Base-by-base conservation (phyloP, 2,329 filamentous ascomycete species). In the Aureobasidium sp. region DNA sequence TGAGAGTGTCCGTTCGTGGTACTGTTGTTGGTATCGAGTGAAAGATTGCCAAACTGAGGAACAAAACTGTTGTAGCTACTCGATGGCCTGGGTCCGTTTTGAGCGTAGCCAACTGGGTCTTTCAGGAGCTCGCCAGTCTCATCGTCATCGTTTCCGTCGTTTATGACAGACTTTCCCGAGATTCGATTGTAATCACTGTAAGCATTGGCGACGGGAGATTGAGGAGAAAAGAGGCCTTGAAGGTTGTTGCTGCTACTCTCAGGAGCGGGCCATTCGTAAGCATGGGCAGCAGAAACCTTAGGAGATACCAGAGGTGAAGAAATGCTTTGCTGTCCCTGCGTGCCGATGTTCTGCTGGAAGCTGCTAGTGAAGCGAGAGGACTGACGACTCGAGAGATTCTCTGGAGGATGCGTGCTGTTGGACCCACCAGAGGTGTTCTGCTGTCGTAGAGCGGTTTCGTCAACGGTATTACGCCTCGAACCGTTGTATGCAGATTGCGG, bases 81-180 rank as follows among this genome's bases (percentile, higher is more conserved):
- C 81, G 76, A 56, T 73, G 74, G 68, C 50, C 74, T 70, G 42
- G 77, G 75, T 11, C 85, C 87, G 68, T 85, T 90, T 68, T 92
- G 87, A 11, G 89, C 90, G 70, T 86, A 91, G 9, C 83, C 86
- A 47, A 89, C 80, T 0, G 88, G 85, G 60, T 91, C 85, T 62
- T 87, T 87, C 49, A 91, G 78, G n/a, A 91, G 78, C 67, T 86
- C 82, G 37, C 81, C 84, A 2, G 88, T 89, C 70, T 90, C 88
- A 54, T 91, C 88, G 65, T 88, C 85, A 31, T 83, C 84, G 17
- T 81, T 81, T 68, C 87, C 84, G 67, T 88, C 84, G 66, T 83
- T 87, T 73, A 91, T 91, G 56, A 91, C 77, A 2, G 85, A 83
- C 73, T 90, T 91, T 67, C 88, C 86, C 2, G 84, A 82, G 40